Evolutionary conservation across 2,329 filamentous ascomycete genomes (phyloP).

Genomic region (Rugonectria rugulosa): DNA sequence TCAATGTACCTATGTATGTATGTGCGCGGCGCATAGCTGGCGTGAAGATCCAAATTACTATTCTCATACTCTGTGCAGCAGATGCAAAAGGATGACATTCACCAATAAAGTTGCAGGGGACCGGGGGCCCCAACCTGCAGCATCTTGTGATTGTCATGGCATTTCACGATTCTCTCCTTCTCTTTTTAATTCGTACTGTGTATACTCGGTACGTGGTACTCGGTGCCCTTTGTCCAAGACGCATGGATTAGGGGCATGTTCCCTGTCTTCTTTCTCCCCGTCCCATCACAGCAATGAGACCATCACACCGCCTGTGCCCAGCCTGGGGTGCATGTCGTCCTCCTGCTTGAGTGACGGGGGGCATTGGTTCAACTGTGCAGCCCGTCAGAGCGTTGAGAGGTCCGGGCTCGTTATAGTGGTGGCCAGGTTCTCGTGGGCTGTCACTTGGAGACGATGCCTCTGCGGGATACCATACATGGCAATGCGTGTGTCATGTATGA

Average conservation of each 20-base stretch:
- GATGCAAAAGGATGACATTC: neutral
- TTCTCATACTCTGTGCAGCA: neutral
- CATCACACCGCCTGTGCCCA: constrained; percentile 20
- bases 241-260: constrained; percentile 4
- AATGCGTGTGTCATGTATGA: too few species aligned
- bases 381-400: too few species aligned
- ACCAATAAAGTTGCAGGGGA: too few species aligned
- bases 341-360: too few species aligned
- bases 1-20: too few species aligned
- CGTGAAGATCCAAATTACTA: constrained; percentile 22
- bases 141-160: constrained; percentile 11
- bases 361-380: too few species aligned
- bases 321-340: constrained; percentile 1
- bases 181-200: too few species aligned
- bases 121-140: neutral
- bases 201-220: too few species aligned
- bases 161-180: neutral
- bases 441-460: too few species aligned
- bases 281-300: constrained; percentile 13
- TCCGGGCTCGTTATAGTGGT: too few species aligned
- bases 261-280: neutral
- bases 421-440: too few species aligned
- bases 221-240: neutral
- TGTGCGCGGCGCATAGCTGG: neutral
- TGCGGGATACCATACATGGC: too few species aligned